These are phyloP conservation scores for Chytridiales sp. DNA, from an alignment of 371 early-diverging fungal genomes.

Conservation along the genomic window DNA sequence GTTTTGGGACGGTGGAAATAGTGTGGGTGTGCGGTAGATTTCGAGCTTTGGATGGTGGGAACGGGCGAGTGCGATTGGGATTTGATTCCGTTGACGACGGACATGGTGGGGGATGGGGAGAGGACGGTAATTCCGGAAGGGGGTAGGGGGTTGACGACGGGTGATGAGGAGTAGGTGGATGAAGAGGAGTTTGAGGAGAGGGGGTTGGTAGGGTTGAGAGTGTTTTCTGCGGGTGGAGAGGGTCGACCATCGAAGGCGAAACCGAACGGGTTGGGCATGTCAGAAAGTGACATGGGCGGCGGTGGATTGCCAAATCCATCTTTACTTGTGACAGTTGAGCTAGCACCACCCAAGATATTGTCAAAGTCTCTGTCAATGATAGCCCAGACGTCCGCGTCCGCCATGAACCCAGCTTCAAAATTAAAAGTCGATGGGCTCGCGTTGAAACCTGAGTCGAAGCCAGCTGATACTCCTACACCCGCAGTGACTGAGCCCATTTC, in stretches of 20 bases:
- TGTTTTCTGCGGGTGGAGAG: not conserved
- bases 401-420: no score
- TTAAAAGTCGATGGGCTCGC: no score
- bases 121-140: not conserved
- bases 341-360: conserved; percentile 19
- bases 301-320: not conserved
- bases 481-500: no score
- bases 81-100: not conserved
- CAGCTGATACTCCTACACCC: no score
- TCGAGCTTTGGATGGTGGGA: not conserved
- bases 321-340: not conserved
- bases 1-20: not conserved
- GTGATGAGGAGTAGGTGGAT: not conserved
- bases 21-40: not conserved
- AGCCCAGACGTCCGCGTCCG: conserved; percentile 28
- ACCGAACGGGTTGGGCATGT: conserved; percentile 9
- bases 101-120: not conserved
- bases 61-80: not conserved
- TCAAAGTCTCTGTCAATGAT: conserved; percentile 33
- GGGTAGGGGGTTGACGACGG: not conserved
- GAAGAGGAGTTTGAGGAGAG: no score
- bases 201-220: not conserved
- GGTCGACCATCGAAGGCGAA: not conserved
- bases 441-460: no score
- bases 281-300: conserved; percentile 2